Evolutionary conservation across 2,329 filamentous ascomycete species (phyloP), one percentile per base, ranked within the genome.

Genomic region (Alternaria burnsii): DNA sequence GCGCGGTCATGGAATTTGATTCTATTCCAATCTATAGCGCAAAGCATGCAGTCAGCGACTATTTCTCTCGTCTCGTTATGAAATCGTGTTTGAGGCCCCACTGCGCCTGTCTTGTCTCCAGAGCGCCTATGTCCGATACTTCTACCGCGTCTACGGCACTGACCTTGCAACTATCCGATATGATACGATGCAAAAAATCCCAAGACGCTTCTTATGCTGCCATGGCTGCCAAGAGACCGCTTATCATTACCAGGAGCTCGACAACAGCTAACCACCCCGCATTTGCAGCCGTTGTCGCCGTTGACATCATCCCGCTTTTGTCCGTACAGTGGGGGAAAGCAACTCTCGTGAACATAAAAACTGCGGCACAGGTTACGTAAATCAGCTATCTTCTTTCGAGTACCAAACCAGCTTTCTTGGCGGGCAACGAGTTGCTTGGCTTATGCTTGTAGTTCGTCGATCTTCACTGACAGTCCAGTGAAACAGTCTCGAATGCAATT

Each of bases 141-240:
- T 52, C n/a, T 54, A 55, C 51, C 34, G 32, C 24, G 41, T 22
- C 16, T 36, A 36, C 26, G 32, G n/a, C 36, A 47, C 28, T 34
- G 48, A 53, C 48, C 28, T n/a, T 53, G 14, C 9, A 43, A 36
- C 18, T 34, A 54, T 42, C 52, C 43, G 28, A 50, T 38, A 10
- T 41, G 43, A 22, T 22, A 59, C 28, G 52, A 38, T 28, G 34
- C 12, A 30, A 5, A 22, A 18, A 24, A 14, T 6, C 22, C 52
- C 44, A 59, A 59, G 57, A 16, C 57, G 28, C 52, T 36, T 61
- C 51, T 38, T 26, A 40, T 58, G 58, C 44, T 52, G 54, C 61
- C 61, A 61, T 55, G 61, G 34, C 58, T 56, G 61, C 61, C 58
- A 64, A 64, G 61, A 46, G 24, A 14, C 53, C 58, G 32, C 59